Evolutionary conservation across 768 basidiomycete species (phyloP).

Genomic region (Kwoniella dendrophila): DNA sequence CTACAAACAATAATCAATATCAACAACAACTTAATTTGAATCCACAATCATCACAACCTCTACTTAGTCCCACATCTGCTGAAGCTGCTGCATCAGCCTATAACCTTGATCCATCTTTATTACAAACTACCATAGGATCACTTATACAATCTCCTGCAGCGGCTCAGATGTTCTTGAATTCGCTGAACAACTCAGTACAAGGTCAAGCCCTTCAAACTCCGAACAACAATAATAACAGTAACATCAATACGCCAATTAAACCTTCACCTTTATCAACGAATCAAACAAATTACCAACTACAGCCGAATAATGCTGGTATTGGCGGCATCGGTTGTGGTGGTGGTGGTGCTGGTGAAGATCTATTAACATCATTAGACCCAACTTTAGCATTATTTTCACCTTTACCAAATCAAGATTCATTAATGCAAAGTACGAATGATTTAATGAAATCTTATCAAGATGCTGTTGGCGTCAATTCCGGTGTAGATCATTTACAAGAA

Average conservation of each 20-base stretch:
- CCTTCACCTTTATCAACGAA: background rate
- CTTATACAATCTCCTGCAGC: slow-evolving; percentile 53
- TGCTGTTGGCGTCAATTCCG: slow-evolving; percentile 68
- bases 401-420: slow-evolving; percentile 41
- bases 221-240: slow-evolving; percentile 9
- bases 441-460: slow-evolving; percentile 66
- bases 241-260: background rate
- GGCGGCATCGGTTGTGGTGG: too few species aligned
- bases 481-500: slow-evolving; percentile 70
- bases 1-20: background rate
- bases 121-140: slow-evolving; percentile 53
- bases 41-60: slow-evolving; percentile 1
- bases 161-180: slow-evolving; percentile 51
- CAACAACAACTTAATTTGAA: background rate
- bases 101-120: slow-evolving; percentile 49
- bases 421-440: slow-evolving; percentile 56
- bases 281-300: background rate
- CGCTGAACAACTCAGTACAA: slow-evolving; percentile 40
- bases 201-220: slow-evolving; percentile 40
- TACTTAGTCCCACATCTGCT: slow-evolving; percentile 30
- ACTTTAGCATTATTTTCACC: slow-evolving; percentile 47
- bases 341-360: too few species aligned
- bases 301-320: background rate
- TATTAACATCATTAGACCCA: slow-evolving; percentile 34
- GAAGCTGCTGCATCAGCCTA: slow-evolving; percentile 38